Base-by-base conservation (phyloP, 2,329 filamentous ascomycete species). In the Hymenoscyphus albidus region DNA sequence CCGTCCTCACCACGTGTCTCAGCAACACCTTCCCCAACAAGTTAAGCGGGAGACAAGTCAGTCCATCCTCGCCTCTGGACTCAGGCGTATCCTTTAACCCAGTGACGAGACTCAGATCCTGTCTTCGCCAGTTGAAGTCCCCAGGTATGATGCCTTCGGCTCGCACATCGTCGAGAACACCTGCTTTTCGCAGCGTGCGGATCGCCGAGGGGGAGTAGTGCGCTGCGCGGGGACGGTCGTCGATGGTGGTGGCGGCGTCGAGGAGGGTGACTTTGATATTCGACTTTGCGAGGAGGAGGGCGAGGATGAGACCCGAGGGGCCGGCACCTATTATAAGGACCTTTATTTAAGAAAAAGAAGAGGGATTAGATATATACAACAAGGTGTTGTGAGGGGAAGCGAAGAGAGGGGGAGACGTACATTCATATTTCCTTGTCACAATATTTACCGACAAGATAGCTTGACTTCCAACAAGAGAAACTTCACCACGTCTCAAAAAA, bases 171-270 rank as follows among this genome's bases (percentile, higher is more conserved):
- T 81, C 80, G 18, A 88, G 76, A 12, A 88, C 80, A 0, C 86
- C 86, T 0, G 86, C 86, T n/a, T 83, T 80, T 51, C 78, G 72
- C 59, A 89, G 79, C 64, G 86, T 85, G 48, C 82, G 82, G 55
- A 85, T 81, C 1, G 85, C 85, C 0, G 85, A 80, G 0, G 83
- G 79, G 3, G 82, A 84, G 72, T 88, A 88, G 74, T 88, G 84
- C 2, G 85, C 83, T 14, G 86, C 86, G 35, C 86, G 83, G 0
- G 86, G 86, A 64, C 85, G 84, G 64, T 82, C 78, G 76, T 87
- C 84, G 57, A 88, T 78, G 62, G 81, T 77, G 32, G 78, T 73
- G 1, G 81, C 79, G 2, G 81, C 81, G 70, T 89, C 86, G 62
- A 88, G 77, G 27, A 87, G 77, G 31, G 80, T 81, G 55, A 83